Percentiles rank a stretch among this genome's conserved stretches.
phyloP scores from a whole-genome alignment of 2,329 filamentous ascomycete species.

The Cadophora gregata region DNA sequence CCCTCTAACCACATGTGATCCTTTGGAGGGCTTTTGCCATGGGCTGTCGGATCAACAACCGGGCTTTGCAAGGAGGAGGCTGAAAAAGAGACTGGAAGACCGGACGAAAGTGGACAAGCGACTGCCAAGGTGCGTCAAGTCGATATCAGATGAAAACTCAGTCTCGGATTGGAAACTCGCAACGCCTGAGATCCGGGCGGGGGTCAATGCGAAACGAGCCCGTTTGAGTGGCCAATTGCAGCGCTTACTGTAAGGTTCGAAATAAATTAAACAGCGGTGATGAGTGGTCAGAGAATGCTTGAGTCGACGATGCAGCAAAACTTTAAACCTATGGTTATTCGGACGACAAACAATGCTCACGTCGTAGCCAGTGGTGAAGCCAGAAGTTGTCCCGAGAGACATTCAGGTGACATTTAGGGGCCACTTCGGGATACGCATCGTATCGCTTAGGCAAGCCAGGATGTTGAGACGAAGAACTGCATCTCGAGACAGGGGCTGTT shows the following conservation, averaged over 20 bases:
- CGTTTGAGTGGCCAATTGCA: conserved; percentile 10
- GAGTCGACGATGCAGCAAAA: conserved; percentile 12
- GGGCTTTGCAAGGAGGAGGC: conserved; percentile 10
- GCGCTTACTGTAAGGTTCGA: conserved; percentile 15
- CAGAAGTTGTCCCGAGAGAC: background rate
- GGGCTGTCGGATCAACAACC: conserved; percentile 17
- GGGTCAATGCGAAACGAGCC: conserved; percentile 23
- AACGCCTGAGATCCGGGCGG: conserved; percentile 20
- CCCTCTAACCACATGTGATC: conserved; percentile 7
- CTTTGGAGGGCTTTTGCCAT: conserved; percentile 8
- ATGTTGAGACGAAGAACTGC: conserved; percentile 18
- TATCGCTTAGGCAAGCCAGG: conserved; percentile 11
- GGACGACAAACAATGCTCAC: conserved; percentile 21
- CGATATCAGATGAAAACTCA: conserved; percentile 20
- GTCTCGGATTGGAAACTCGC: conserved; percentile 27
- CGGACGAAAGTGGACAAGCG: background rate
- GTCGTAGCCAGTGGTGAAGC: conserved; percentile 1
- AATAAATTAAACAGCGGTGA: conserved; percentile 18
- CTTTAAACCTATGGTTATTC: conserved; percentile 23
- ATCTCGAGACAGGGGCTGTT: conserved; percentile 14
- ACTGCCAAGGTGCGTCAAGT: conserved; percentile 17
- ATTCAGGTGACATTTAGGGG: background rate
- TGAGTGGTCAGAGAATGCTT: background rate
- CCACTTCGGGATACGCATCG: background rate
- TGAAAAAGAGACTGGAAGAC: conserved; percentile 2